phyloP scores from a whole-genome alignment of 805 yeast species.

The Blastobotrys chiropterorum region DNA sequence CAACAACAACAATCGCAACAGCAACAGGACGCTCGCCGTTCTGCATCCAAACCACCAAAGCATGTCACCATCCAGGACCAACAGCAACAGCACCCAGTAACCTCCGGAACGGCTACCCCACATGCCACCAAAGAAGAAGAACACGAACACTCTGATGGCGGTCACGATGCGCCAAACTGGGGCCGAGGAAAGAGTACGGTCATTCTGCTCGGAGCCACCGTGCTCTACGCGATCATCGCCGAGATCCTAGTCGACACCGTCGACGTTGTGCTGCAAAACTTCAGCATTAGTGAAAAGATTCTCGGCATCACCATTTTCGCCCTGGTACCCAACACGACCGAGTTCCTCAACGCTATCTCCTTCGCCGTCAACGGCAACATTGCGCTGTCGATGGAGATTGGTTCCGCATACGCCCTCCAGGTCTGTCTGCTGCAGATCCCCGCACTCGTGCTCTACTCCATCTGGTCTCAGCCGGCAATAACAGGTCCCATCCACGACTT shows the following conservation, averaged over 20 bases:
- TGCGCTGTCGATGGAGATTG: constrained; percentile 95
- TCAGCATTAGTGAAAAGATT: constrained; percentile 84
- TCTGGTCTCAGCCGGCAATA: constrained; percentile 38
- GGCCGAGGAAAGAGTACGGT: constrained; percentile 75
- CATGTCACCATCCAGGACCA: constrained; percentile 6
- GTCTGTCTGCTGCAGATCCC: constrained; percentile 94
- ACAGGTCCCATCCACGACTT: constrained; percentile 25
- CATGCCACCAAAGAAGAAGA: constrained; percentile 1
- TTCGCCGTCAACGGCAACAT: constrained; percentile 96
- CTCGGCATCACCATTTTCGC: constrained; percentile 94
- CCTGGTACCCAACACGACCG: constrained; percentile 93
- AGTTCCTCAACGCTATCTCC: constrained; percentile 92
- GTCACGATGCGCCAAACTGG: constrained; percentile 98
- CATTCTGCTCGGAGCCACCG: constrained; percentile 75
- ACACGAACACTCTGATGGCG: constrained; percentile 37
- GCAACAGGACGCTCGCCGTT: background rate
- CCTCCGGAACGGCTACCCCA: background rate
- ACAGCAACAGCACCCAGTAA: background rate
- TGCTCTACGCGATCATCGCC: constrained; percentile 87
- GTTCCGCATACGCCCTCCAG: constrained; percentile 94
- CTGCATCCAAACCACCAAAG: background rate
- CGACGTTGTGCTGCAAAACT: constrained; percentile 71
- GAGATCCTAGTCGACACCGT: constrained; percentile 91
- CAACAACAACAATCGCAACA: background rate
- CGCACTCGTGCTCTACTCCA: constrained; percentile 72